These are phyloP conservation scores for Berkeleyomyces rouxiae DNA, from an alignment of 2,329 filamentous ascomycete species.

Conservation along the genomic window DNA sequence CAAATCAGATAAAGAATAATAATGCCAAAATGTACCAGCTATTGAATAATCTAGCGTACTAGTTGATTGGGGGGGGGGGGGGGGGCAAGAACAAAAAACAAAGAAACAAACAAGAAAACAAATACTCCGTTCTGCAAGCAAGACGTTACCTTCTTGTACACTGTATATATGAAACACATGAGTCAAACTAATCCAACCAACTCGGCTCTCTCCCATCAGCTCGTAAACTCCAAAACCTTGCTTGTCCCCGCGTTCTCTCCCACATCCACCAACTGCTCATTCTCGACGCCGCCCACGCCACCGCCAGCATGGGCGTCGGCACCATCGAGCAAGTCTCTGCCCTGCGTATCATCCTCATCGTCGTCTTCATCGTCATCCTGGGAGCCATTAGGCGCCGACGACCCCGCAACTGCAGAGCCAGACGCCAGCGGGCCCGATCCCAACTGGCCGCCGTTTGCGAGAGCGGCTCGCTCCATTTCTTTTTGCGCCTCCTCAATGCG, in stretches of 20 bases:
- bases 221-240: conserved; percentile 12
- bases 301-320: conserved; percentile 53
- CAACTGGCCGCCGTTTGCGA: conserved; percentile 41
- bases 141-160: neutral
- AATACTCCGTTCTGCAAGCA: neutral
- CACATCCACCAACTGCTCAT: conserved; percentile 5
- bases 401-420: neutral
- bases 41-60: too few relatives aligned
- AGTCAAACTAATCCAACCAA: neutral
- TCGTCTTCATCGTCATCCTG: conserved; percentile 53
- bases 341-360: conserved; percentile 38
- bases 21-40: too few relatives aligned
- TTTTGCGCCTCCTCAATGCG: conserved; percentile 92
- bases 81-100: neutral
- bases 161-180: neutral
- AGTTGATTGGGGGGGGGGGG: too few relatives aligned
- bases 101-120: neutral
- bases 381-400: conserved; percentile 23
- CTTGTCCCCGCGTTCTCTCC: neutral
- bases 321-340: conserved; percentile 52
- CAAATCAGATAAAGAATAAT: too few relatives aligned
- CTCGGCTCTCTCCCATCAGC: neutral
- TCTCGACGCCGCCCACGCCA: conserved; percentile 2
- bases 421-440: conserved; percentile 5
- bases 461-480: conserved; percentile 68